Percentiles rank a stretch among this genome's conserved stretches.
These are phyloP conservation scores for Pestalotiopsis sp. DNA, from an alignment of 2,329 filamentous ascomycete genomes.

Conservation along the genomic window DNA sequence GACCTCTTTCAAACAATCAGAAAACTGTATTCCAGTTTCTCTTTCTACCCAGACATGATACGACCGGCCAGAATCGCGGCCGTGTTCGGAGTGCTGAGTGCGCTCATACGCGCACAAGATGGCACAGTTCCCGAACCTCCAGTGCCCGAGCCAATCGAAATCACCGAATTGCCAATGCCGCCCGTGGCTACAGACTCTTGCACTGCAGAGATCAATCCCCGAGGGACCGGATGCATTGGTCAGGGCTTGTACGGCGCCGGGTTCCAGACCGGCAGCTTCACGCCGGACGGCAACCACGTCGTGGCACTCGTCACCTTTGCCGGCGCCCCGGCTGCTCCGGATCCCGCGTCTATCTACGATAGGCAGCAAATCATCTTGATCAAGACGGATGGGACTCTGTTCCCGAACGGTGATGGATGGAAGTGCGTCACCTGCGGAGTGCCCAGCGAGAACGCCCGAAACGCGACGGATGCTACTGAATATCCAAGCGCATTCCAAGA, in stretches of 20 bases:
- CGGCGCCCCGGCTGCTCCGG: neutral
- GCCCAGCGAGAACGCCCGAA: slow-evolving; percentile 30
- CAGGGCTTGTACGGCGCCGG: neutral
- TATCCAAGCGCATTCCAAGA: slow-evolving; percentile 47
- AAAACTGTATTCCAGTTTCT: no score
- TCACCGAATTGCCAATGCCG: neutral
- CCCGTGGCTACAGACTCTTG: neutral
- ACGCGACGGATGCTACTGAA: slow-evolving; percentile 24
- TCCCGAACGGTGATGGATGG: neutral
- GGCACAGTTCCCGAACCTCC: neutral
- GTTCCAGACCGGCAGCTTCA: neutral
- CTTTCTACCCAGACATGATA: neutral
- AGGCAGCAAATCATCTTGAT: neutral
- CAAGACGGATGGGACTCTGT: neutral
- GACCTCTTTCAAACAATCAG: no score
- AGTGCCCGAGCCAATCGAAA: neutral
- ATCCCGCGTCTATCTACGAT: neutral
- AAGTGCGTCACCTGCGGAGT: slow-evolving; percentile 47
- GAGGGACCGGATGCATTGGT: slow-evolving; percentile 3
- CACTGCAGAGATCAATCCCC: neutral
- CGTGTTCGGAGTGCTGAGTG: neutral
- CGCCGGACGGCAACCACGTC: neutral
- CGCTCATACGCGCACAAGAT: neutral
- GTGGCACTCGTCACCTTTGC: neutral
- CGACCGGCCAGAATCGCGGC: neutral